Conservation (phyloP, 805 yeast genomes). For the Osmozyma mogii region DNA sequence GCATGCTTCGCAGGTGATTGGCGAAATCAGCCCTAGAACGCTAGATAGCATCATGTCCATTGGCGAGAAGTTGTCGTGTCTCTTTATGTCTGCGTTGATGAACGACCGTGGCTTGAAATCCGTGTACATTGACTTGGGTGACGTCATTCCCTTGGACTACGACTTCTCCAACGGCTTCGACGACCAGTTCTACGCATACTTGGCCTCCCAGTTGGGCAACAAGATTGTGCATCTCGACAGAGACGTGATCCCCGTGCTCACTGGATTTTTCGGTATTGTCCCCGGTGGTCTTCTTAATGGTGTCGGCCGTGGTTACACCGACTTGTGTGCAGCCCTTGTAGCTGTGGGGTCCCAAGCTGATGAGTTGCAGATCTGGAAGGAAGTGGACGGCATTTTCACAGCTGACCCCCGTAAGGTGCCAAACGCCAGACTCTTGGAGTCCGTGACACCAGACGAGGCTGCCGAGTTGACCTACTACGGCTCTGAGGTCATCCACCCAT, state of each 20-base stretch:
- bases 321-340: conserved; percentile 90
- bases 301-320: conserved; percentile 97
- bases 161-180: conserved; percentile 57
- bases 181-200: conserved; percentile 50
- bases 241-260: conserved; percentile 72
- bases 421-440: conserved; percentile 71
- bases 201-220: conserved; percentile 46
- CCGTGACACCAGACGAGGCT: conserved; percentile 98
- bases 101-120: conserved; percentile 78
- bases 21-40: conserved; percentile 85
- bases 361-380: conserved; percentile 97
- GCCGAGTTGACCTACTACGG: conserved; percentile 97
- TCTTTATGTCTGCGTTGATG: conserved; percentile 80
- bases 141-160: conserved; percentile 56
- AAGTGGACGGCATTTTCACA: conserved; percentile 97
- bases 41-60: conserved; percentile 84
- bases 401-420: conserved; percentile 97
- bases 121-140: conserved; percentile 69
- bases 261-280: conserved; percentile 93
- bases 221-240: conserved; percentile 36
- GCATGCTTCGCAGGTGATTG: conserved; percentile 83
- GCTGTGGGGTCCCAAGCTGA: conserved; percentile 92
- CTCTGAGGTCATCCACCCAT: conserved; percentile 96
- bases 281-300: conserved; percentile 92
- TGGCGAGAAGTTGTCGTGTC: conserved; percentile 89